Evolutionary conservation across 2,329 filamentous ascomycete genomes (phyloP), one percentile per base, ranked within the genome.

Genomic region (Thelonectria blattea): DNA sequence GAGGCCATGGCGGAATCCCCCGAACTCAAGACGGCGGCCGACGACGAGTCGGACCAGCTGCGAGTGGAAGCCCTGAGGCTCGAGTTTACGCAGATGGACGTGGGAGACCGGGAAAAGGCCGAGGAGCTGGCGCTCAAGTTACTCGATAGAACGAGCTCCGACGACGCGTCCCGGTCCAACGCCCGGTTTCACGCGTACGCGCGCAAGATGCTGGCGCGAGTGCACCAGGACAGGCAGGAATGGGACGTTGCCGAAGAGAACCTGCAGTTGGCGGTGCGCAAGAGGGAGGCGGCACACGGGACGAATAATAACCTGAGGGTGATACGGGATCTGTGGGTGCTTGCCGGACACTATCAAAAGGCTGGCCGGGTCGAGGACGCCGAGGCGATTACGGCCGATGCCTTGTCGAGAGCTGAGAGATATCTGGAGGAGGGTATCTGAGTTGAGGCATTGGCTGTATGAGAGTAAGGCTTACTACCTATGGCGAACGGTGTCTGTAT

Each of bases 71-170:
- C 75, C 3, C 61, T 77, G 20, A 65, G 68, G 60, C 66, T 77
- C 2, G 75, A 77, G 52, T 77, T 76, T 46, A 77, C 75, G 8
- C 75, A 77, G 50, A 77, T 77, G 75, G 75, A 77, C 30, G 62
- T 77, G 6, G 73, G 67, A 6, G 72, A 77, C 52, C 69, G 65
- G 51, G 63, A 57, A 8, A 69, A 68, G 46, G 75, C 75, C 1
- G 74, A 76, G 59, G 37, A 69, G 30, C 60, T 76, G 32, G 75
- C 74, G 1, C 27, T 68, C 27, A 61, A 66, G 24, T 46, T 77
- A 50, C 67, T 77, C 8, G 30, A 68, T 6, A 67, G 64, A 15
- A 75, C 74, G 15, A 66, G 63, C 32, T 64, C 65, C 7, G 62
- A 64, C 6, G 34, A 54, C 5, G 58, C 60, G 30, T 64, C 69